phyloP scores from a whole-genome alignment of 495 filamentous ascomycete species.

The Alectoria sarmentosa region DNA sequence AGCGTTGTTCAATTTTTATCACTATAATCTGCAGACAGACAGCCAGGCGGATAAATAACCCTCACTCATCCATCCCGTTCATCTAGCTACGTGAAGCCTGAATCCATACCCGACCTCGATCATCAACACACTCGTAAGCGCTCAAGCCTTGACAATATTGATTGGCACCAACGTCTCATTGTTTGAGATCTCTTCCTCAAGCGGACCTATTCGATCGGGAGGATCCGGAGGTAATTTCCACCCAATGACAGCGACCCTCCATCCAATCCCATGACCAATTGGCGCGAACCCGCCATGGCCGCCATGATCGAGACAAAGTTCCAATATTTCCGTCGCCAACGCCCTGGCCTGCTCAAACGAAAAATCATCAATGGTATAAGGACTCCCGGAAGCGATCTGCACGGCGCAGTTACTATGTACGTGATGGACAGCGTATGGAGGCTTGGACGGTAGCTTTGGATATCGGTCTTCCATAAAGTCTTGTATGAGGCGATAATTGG shows the following conservation, averaged over 20 bases:
- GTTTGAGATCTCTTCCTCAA: neutral
- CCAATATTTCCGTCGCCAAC: neutral
- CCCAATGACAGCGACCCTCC: neutral
- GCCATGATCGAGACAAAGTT: neutral
- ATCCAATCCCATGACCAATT: slow-evolving; percentile 1
- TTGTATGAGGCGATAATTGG: slow-evolving; percentile 8
- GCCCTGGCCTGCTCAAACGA: slow-evolving; percentile 10
- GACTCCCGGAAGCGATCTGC: neutral
- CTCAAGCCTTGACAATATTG: neutral
- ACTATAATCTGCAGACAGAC: too few species aligned
- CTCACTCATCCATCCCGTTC: too few species aligned
- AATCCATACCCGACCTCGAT: too few species aligned
- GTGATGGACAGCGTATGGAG: neutral
- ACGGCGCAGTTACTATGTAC: neutral
- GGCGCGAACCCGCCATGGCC: neutral
- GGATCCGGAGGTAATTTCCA: neutral
- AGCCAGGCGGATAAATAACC: too few species aligned
- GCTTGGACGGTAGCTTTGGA: neutral
- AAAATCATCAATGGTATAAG: neutral
- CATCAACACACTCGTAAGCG: too few species aligned
- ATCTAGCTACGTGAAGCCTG: too few species aligned
- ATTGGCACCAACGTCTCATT: neutral
- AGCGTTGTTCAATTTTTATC: too few species aligned
- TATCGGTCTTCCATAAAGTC: neutral
- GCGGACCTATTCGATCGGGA: neutral